A percentile compares a stretch with the other conserved stretches of the same genome.
These are phyloP conservation scores for Starmerella vitae DNA, from an alignment of 805 yeast genomes.

Conservation along the genomic window DNA sequence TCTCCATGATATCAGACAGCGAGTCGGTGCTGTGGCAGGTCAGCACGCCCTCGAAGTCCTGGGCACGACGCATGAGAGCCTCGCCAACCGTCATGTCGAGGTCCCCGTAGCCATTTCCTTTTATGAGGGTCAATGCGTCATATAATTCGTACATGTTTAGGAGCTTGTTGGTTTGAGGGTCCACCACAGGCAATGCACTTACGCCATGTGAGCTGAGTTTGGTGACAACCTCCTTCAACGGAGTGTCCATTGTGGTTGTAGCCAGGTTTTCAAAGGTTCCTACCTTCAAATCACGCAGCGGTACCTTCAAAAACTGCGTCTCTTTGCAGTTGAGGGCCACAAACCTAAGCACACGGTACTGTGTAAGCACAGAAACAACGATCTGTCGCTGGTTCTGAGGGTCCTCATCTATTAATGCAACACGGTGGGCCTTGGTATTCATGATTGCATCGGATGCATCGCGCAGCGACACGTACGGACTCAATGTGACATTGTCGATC, in stretches of 20 bases:
- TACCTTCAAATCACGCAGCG: slow-evolving; percentile 55
- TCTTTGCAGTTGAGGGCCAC: slow-evolving; percentile 94
- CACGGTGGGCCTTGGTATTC: slow-evolving; percentile 76
- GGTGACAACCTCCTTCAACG: slow-evolving; percentile 86
- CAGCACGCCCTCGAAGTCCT: slow-evolving; percentile 94
- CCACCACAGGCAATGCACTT: slow-evolving; percentile 86
- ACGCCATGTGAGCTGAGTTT: slow-evolving; percentile 65
- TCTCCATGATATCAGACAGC: slow-evolving; percentile 79
- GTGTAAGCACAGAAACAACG: slow-evolving; percentile 89
- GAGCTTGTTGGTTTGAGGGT: slow-evolving; percentile 44
- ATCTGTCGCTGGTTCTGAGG: slow-evolving; percentile 86
- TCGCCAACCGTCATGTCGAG: slow-evolving; percentile 86
- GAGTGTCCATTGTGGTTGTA: slow-evolving; percentile 78
- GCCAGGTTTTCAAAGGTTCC: slow-evolving; percentile 41
- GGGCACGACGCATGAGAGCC: slow-evolving; percentile 83
- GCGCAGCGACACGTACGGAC: slow-evolving; percentile 77
- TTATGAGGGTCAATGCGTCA: slow-evolving; percentile 81
- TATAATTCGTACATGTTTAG: slow-evolving; percentile 92
- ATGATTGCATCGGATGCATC: slow-evolving; percentile 92
- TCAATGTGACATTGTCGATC: slow-evolving; percentile 73
- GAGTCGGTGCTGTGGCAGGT: slow-evolving; percentile 85
- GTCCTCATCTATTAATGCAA: slow-evolving; percentile 88
- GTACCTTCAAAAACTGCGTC: slow-evolving; percentile 66
- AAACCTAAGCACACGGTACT: slow-evolving; percentile 87
- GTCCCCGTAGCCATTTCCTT: slow-evolving; percentile 81